Evolutionary conservation across 805 yeast genomes (phyloP).

Genomic region (Starmerella vaccinii): DNA sequence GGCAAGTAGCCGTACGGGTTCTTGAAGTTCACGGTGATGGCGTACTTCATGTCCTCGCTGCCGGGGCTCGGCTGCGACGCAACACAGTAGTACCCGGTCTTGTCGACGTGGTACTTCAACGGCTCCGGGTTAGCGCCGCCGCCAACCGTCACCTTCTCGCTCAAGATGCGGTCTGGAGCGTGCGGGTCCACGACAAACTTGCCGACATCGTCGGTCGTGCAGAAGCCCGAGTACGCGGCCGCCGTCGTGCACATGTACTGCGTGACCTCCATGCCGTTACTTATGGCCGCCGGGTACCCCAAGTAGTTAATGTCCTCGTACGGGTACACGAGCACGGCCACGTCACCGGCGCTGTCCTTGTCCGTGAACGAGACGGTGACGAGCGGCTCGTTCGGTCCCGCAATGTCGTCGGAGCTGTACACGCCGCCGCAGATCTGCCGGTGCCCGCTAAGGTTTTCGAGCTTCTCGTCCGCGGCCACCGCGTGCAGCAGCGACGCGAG

Average conservation of each 20-base stretch:
- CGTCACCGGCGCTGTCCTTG: constrained; percentile 20
- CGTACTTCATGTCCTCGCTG: constrained; percentile 37
- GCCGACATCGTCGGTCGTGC: constrained; percentile 47
- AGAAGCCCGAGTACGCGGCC: constrained; percentile 48
- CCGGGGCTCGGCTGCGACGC: constrained; percentile 48
- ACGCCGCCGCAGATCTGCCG: constrained; percentile 80
- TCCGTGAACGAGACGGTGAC: constrained; percentile 19
- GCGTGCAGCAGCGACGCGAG: constrained; percentile 14
- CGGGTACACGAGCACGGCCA: constrained; percentile 72
- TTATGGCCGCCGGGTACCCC: constrained; percentile 45
- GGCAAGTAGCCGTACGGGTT: constrained; percentile 85
- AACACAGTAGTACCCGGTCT: constrained; percentile 89
- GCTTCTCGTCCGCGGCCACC: constrained; percentile 21
- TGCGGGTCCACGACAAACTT: constrained; percentile 44
- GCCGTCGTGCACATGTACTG: constrained; percentile 67
- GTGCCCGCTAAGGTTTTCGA: constrained; percentile 38
- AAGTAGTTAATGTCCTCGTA: constrained; percentile 62
- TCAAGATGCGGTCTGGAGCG: constrained; percentile 33
- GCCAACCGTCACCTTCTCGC: constrained; percentile 44
- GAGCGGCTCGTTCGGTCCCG: background rate
- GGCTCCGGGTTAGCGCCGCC: constrained; percentile 42
- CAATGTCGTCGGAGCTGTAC: constrained; percentile 47
- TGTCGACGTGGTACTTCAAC: constrained; percentile 51
- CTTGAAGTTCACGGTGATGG: constrained; percentile 68
- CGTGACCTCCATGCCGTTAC: constrained; percentile 26